These are phyloP conservation scores for Leishmania tropica DNA, from an alignment of 208 protist genomes.

Conservation along the genomic window DNA sequence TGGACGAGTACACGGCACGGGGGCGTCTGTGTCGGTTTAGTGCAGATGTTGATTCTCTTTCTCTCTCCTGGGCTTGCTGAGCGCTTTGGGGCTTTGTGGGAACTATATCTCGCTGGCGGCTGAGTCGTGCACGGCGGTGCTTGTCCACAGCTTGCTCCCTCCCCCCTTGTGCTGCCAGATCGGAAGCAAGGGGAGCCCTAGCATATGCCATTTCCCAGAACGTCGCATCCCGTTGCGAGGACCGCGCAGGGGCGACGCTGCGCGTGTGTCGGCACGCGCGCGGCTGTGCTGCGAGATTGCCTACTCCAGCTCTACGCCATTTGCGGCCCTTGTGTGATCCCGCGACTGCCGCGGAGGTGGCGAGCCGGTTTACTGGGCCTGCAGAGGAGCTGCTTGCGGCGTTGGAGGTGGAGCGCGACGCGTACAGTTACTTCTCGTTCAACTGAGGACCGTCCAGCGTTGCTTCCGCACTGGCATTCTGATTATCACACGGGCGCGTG, in stretches of 20 bases:
- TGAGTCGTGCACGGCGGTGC: neutral
- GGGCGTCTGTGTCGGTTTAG: neutral
- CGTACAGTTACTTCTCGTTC: constrained; percentile 15
- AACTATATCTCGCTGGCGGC: neutral
- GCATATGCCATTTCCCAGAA: neutral
- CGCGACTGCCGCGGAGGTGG: constrained; percentile 11
- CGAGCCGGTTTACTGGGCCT: neutral
- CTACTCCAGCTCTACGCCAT: constrained; percentile 13
- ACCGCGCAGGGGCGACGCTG: neutral
- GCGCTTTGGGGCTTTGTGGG: neutral
- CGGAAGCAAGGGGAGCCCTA: neutral
- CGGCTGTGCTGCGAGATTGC: constrained; percentile 11
- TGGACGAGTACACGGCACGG: neutral
- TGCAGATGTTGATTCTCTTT: neutral
- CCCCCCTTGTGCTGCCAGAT: neutral
- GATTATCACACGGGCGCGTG: neutral
- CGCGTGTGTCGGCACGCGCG: neutral
- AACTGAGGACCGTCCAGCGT: neutral
- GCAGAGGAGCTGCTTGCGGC: constrained; percentile 11
- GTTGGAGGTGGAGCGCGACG: constrained; percentile 9
- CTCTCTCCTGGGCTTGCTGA: neutral
- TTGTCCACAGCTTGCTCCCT: neutral
- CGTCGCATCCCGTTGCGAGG: neutral
- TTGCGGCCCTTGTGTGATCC: constrained; percentile 14
- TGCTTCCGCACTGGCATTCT: neutral